These are phyloP conservation scores for Talaromyces islandicus DNA, from an alignment of 2,329 filamentous ascomycete species.

Conservation along the genomic window DNA sequence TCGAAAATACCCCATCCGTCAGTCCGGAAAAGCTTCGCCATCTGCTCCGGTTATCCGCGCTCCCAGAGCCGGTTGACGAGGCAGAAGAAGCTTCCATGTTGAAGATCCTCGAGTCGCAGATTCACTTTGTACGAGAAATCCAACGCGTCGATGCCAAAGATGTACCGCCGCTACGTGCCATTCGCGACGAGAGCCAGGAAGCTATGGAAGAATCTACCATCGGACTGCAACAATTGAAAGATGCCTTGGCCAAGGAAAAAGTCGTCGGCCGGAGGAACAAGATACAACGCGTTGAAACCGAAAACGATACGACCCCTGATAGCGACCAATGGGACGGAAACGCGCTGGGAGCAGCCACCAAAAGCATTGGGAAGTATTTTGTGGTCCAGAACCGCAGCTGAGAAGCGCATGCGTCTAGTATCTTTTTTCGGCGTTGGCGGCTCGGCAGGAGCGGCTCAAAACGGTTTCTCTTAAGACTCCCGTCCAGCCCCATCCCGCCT, in stretches of 20 bases:
- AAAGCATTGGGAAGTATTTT: constrained; percentile 67
- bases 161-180: constrained; percentile 67
- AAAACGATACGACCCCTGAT: constrained; percentile 30
- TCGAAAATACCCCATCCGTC: constrained; percentile 37
- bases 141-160: constrained; percentile 70
- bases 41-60: constrained; percentile 80
- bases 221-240: constrained; percentile 29
- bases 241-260: constrained; percentile 34
- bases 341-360: constrained; percentile 59
- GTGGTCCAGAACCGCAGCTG: constrained; percentile 54
- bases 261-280: constrained; percentile 38
- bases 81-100: constrained; percentile 67
- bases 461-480: neutral
- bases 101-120: constrained; percentile 68
- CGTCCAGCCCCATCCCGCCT: neutral
- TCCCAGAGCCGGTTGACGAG: constrained; percentile 61
- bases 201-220: constrained; percentile 35
- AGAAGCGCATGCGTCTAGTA: neutral
- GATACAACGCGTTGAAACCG: constrained; percentile 37
- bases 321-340: constrained; percentile 61
- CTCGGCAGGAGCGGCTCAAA: neutral
- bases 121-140: constrained; percentile 84
- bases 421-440: constrained; percentile 5
- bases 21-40: constrained; percentile 68
- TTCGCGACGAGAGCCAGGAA: constrained; percentile 63